Evolutionary conservation across 768 basidiomycete species (phyloP), one percentile per base, ranked within the genome.

Genomic region (Lactarius akahatsu): DNA sequence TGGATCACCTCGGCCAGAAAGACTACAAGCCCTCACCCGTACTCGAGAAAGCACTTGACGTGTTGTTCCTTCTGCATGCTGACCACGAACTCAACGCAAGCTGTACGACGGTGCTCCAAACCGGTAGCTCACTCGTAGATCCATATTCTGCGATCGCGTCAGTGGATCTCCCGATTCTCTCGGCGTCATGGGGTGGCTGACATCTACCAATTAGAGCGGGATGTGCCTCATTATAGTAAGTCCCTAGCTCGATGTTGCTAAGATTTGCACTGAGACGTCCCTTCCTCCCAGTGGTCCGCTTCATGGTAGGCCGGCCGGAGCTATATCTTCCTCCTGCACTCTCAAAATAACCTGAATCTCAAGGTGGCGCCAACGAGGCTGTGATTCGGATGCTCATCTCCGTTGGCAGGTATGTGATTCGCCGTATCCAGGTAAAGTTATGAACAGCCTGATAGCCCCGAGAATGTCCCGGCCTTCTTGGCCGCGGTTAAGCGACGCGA

Each of bases 301-400:
- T 41, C 89, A 91, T 73, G 89, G 88, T 84, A 60, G 18, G 78
- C 71, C 11, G 18, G 78, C 71, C 11, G 30, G n/a, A 59, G 28
- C 15, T 7, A 15, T 43, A 38, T 30, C 2, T 13, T 5, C 15
- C 40, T 23, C 26, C 13, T 26, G 26, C 30, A 38, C 11, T 36
- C 45, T 38, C 26, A 18, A 62, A 47, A 7, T 43, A 28, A 16
- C 65, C 38, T 26, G 59, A 30, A 10, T 68, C 38, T 60, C 73
- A 83, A 83, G 91, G 92, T 70, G 93, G 94, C 60, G 94, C 94
- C 3, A 94, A 94, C 71, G 94, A 96, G 76, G 93, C 94, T 6
- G 94, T 96, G 67, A 94, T 96, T 73, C 87, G 95, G 16, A 96
- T 96, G 95, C 80, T 96, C 50, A 83, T 93, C 52, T 87, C 91